Conservation (phyloP, 495 filamentous ascomycete genomes). For the Barbatosphaeria neglecta region DNA sequence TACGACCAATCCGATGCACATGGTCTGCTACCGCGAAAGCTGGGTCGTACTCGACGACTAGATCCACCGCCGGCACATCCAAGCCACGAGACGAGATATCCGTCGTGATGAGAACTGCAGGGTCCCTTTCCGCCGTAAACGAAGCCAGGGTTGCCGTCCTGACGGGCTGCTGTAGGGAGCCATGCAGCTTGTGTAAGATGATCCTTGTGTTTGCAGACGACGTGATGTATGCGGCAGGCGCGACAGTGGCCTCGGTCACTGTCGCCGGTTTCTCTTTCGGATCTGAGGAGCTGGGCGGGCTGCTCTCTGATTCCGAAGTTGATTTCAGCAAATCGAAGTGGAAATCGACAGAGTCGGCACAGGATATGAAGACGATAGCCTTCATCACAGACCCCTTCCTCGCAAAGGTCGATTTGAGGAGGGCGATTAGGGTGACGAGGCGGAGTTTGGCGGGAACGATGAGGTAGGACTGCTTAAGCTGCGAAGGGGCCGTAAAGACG, state of each 20-base stretch:
- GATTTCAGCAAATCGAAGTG: conserved; percentile 81
- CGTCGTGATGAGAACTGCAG: conserved; percentile 78
- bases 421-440: conserved; percentile 71
- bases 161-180: conserved; percentile 78
- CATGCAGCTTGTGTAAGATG: conserved; percentile 77
- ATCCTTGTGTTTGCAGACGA: conserved; percentile 41
- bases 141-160: conserved; percentile 73
- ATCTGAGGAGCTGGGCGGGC: conserved; percentile 13
- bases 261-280: conserved; percentile 11
- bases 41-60: conserved; percentile 90
- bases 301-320: conserved; percentile 16
- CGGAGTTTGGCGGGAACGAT: conserved; percentile 81
- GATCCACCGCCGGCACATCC: conserved; percentile 85
- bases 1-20: conserved; percentile 86
- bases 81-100: conserved; percentile 91
- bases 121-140: conserved; percentile 53
- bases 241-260: conserved; percentile 28
- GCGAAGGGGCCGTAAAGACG: conserved; percentile 74
- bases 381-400: conserved; percentile 85
- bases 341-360: conserved; percentile 93
- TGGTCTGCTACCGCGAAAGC: conserved; percentile 86
- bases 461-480: conserved; percentile 82
- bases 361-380: conserved; percentile 90
- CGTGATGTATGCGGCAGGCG: conserved; percentile 34
- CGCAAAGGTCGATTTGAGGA: conserved; percentile 75